Conservation (phyloP, 495 filamentous ascomycete genomes). For the Penicillium waksmanii region DNA sequence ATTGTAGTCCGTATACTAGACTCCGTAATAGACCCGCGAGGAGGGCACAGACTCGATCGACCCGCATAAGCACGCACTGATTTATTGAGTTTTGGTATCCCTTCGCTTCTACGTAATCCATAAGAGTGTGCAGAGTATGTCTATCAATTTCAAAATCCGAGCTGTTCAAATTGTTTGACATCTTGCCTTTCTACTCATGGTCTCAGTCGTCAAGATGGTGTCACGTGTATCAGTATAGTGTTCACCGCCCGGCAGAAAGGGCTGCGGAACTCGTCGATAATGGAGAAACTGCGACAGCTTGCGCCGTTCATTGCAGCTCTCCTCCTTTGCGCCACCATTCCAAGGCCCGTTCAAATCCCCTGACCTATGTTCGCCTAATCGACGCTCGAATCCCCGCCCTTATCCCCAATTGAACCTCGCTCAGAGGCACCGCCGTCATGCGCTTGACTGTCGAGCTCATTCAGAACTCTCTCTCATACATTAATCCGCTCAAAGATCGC, state of each 20-base stretch:
- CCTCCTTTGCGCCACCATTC: constrained; percentile 9
- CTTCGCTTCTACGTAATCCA: too few relatives aligned
- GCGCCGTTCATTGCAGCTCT: constrained; percentile 17
- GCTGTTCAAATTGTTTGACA: too few relatives aligned
- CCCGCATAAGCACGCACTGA: too few relatives aligned
- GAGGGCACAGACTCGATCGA: too few relatives aligned
- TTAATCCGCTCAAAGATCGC: constrained; percentile 96
- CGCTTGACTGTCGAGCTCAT: constrained; percentile 95
- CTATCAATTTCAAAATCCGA: too few relatives aligned
- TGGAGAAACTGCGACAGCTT: constrained; percentile 31
- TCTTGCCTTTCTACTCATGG: background rate
- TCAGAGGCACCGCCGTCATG: constrained; percentile 57
- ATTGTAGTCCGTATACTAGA: background rate
- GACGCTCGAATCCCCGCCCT: background rate
- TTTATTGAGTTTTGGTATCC: too few relatives aligned
- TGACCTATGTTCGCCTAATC: constrained; percentile 11
- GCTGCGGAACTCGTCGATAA: constrained; percentile 21
- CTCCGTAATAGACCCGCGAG: too few relatives aligned
- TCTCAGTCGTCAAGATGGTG: background rate
- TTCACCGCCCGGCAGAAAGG: constrained; percentile 37
- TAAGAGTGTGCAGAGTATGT: too few relatives aligned
- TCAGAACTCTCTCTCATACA: constrained; percentile 88
- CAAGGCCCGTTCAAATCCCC: background rate
- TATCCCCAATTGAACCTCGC: background rate
- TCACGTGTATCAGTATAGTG: background rate